Evolutionary conservation across 768 basidiomycete genomes (phyloP).

Genomic region (Leccinum variicolor): DNA sequence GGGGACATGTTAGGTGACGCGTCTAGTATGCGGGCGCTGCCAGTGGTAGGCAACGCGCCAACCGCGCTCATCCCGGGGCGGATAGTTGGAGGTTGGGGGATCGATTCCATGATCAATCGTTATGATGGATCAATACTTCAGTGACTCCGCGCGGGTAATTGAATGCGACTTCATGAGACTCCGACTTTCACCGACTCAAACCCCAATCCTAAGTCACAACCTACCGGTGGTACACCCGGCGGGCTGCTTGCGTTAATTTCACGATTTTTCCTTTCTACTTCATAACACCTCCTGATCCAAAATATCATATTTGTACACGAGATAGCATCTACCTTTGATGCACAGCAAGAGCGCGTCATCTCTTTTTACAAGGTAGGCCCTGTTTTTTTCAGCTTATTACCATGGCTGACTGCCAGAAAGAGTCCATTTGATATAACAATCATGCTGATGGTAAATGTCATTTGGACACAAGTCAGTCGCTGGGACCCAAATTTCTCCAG

Average conservation of each 20-base stretch:
- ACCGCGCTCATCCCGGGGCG: neutral
- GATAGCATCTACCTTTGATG: neutral
- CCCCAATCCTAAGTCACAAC: neutral
- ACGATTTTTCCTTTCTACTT: too few relatives aligned
- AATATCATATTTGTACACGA: neutral
- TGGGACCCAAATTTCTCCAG: neutral
- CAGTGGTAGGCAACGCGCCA: neutral
- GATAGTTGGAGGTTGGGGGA: neutral
- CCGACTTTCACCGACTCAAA: neutral
- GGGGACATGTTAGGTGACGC: neutral
- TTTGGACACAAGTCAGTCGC: neutral
- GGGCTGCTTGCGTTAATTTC: neutral
- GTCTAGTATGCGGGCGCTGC: neutral
- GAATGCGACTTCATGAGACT: neutral
- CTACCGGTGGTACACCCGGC: neutral
- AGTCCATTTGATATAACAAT: neutral
- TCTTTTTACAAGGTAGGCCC: neutral
- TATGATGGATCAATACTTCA: neutral
- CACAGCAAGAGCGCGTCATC: neutral
- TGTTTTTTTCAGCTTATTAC: neutral
- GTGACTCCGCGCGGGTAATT: too few relatives aligned
- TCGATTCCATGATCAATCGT: neutral
- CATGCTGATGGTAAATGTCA: neutral
- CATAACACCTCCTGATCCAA: too few relatives aligned
- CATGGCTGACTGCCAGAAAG: neutral